A percentile compares a stretch with the other conserved stretches of the same genome.
These are phyloP conservation scores for Fraxinus dipetala DNA, from an alignment of 305 asterid species.

Conservation along the genomic window DNA sequence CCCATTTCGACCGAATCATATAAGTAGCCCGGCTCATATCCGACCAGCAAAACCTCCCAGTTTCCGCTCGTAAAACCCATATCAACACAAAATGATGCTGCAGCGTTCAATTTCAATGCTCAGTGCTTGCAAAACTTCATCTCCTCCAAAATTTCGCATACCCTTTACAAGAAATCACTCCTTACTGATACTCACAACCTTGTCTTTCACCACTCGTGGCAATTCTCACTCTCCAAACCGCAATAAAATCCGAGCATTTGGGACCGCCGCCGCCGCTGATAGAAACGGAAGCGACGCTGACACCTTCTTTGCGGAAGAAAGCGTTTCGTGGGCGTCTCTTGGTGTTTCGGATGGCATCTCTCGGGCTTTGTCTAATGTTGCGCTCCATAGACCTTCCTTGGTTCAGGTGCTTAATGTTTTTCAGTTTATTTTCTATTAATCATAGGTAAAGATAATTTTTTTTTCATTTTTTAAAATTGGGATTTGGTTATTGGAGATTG, in stretches of 20 bases:
- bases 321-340: conserved; percentile 73
- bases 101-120: conserved; percentile 50
- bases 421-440: not conserved
- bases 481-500: conserved; percentile 14
- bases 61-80: not conserved
- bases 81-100: conserved; percentile 32
- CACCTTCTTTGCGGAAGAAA: conserved; percentile 72
- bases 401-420: conserved; percentile 59
- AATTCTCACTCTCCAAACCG: conserved; percentile 24
- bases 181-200: conserved; percentile 20
- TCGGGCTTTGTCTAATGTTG: conserved; percentile 55
- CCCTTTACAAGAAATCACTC: conserved; percentile 23
- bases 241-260: conserved; percentile 41
- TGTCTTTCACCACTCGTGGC: conserved; percentile 26
- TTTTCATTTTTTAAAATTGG: not conserved
- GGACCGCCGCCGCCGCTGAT: conserved; percentile 33
- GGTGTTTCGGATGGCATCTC: conserved; percentile 69
- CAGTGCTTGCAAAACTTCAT: conserved; percentile 38
- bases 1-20: not conserved
- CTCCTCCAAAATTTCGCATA: conserved; percentile 30
- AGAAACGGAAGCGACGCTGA: conserved; percentile 38
- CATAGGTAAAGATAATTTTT: conserved; percentile 2
- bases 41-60: not conserved
- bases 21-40: not conserved
- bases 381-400: conserved; percentile 72